A percentile compares a stretch with the other conserved stretches of the same genome.
Conservation (phyloP, 192 early-diverging fungal genomes). For the Piromyces sp. region DNA sequence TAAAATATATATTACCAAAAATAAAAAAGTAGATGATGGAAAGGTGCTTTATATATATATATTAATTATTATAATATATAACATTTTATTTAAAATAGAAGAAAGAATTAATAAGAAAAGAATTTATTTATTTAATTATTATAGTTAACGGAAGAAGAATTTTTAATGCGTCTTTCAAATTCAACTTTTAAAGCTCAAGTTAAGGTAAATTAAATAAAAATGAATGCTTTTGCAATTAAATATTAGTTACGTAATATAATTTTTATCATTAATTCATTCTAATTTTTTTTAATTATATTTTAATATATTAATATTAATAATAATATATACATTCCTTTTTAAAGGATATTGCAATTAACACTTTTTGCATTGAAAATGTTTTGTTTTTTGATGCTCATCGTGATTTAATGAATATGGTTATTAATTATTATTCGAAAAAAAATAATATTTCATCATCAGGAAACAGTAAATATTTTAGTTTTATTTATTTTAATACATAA, state of each 20-base stretch:
- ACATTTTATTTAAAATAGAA: too few species aligned
- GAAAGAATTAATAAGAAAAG: too few species aligned
- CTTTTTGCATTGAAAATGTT: not conserved
- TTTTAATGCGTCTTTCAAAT: not conserved
- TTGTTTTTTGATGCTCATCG: not conserved
- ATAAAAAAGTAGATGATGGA: not conserved
- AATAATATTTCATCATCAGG: not conserved
- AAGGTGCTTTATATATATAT: not conserved
- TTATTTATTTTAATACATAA: too few species aligned
- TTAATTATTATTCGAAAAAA: not conserved
- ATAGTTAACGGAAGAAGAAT: not conserved
- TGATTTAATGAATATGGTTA: not conserved
- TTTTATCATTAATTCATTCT: too few species aligned
- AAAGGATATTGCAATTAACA: not conserved
- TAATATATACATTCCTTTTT: too few species aligned
- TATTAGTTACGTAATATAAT: too few species aligned
- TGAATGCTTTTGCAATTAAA: too few species aligned
- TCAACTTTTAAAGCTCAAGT: not conserved
- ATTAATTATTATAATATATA: too few species aligned
- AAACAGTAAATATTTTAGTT: too few species aligned
- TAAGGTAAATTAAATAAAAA: not conserved
- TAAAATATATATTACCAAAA: not conserved
- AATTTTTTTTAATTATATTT: too few species aligned
- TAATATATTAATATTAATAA: too few species aligned
- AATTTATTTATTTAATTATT: too few species aligned